Base-by-base conservation (phyloP, 2,329 filamentous ascomycete species). In the Onygenales sp. region DNA sequence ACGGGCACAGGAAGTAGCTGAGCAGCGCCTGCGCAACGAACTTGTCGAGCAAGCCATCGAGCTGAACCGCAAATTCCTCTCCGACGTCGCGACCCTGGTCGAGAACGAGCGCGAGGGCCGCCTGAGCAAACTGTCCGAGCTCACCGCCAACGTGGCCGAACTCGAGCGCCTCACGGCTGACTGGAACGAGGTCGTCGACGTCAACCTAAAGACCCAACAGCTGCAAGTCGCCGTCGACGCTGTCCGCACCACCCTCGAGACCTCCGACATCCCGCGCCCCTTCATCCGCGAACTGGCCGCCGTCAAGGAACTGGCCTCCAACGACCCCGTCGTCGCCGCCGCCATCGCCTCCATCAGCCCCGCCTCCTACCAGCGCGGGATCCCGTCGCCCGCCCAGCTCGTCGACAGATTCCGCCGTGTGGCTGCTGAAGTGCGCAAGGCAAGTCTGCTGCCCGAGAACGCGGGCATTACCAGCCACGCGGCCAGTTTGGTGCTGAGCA, bases 281-380 rank as follows among this genome's bases (percentile, higher is more conserved):
- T 98, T 98, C 69, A 82, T 95, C 64, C 84, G 85, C 57, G 93
- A 98, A 75, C 83, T 98, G 11, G 88, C 95, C 17, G 93, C 93
- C 3, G 81, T 98, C 52, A 95, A 95, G 74, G 90, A 96, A 70
- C 88, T 95, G 61, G 88, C 89, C 3, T 79, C 81, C 33, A 86
- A 89, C 50, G 88, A 95, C 67, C 76, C 87, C 1, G 86, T 97
- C 5, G 89, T 98, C 56, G 85, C 89, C 62, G 92, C 92, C 3
- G 93, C 93, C 55, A 95, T 98, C 63, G 87, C 88, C n/a, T 95
- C 90, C 33, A 95, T 98, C 71, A 94, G 94, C 76, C 93, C 93
- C 2, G 77, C 81, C 9, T 89, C 93, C 17, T 98, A 98, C 76
- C 93, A 97, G 74, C 86, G 86, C 53, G 93, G 93, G 55, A 84